Conservation (phyloP, 805 yeast genomes). For the Yamadazyma scolyti region DNA sequence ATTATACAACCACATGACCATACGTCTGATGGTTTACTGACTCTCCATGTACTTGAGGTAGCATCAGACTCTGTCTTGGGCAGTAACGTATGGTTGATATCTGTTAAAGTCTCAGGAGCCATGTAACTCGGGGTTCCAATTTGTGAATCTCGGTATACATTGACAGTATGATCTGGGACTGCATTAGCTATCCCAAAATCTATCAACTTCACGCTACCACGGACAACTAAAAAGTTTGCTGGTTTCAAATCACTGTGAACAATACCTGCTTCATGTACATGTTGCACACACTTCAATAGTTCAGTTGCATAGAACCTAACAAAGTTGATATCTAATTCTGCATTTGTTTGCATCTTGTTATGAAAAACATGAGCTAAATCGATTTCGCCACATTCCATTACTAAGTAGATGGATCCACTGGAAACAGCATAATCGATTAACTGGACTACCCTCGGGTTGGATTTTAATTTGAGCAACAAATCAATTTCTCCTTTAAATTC, state of each 20-base stretch:
- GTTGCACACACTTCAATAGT: conserved; percentile 74
- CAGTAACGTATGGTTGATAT: conserved; percentile 38
- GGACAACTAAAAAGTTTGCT: conserved; percentile 72
- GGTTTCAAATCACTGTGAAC: conserved; percentile 80
- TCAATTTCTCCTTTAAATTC: conserved; percentile 92
- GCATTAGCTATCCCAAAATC: conserved; percentile 97
- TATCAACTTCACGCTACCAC: conserved; percentile 80
- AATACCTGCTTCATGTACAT: conserved; percentile 83
- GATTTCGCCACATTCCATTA: conserved; percentile 94
- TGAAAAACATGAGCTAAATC: conserved; percentile 81
- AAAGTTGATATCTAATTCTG: conserved; percentile 61
- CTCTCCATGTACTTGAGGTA: conserved; percentile 53
- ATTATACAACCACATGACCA: conserved; percentile 98
- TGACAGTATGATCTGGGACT: conserved; percentile 87
- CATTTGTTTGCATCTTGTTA: conserved; percentile 38
- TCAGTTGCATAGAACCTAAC: conserved; percentile 78
- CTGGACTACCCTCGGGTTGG: conserved; percentile 68
- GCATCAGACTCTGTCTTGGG: conserved; percentile 12
- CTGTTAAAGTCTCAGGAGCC: conserved; percentile 94
- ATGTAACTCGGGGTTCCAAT: conserved; percentile 95
- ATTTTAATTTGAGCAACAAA: conserved; percentile 56
- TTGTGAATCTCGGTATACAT: conserved; percentile 84
- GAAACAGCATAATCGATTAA: conserved; percentile 70
- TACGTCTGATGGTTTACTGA: conserved; percentile 92
- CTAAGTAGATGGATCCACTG: conserved; percentile 60